Evolutionary conservation across 148 eudicot genomes (phyloP).

Genomic region (Suaeda aralocaspica): DNA sequence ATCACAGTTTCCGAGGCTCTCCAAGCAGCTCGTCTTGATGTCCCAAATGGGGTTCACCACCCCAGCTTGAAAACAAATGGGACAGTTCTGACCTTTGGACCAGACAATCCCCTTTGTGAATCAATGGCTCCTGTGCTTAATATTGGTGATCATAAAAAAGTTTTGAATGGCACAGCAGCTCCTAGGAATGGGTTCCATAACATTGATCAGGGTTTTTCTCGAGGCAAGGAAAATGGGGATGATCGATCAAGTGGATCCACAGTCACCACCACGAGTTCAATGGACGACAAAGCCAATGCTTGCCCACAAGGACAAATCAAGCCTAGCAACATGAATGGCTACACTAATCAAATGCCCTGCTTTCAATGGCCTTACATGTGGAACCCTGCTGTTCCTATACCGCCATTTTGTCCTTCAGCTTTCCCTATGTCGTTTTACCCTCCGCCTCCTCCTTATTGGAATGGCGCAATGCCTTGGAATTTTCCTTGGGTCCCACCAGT

Average conservation of each 20-base stretch:
- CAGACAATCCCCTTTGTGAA: constrained; percentile 41
- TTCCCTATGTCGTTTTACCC: constrained; percentile 64
- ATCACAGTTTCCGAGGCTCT: constrained; percentile 61
- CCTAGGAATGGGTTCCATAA: constrained; percentile 32
- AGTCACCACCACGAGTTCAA: constrained; percentile 36
- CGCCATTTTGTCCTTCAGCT: constrained; percentile 48
- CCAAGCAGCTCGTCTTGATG: constrained; percentile 41
- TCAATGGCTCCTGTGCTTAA: constrained; percentile 47
- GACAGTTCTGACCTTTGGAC: constrained; percentile 58
- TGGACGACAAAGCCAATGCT: constrained; percentile 32
- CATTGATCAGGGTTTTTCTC: constrained; percentile 21
- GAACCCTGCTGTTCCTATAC: constrained; percentile 53
- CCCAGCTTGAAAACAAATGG: constrained; percentile 42
- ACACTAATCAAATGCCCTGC: constrained; percentile 47
- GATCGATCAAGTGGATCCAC: constrained; percentile 52
- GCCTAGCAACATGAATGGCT: constrained; percentile 34
- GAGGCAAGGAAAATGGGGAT: constrained; percentile 34
- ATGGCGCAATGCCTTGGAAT: constrained; percentile 52
- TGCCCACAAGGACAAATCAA: constrained; percentile 29
- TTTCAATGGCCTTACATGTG: constrained; percentile 76
- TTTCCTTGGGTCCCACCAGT: constrained; percentile 49
- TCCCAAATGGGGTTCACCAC: constrained; percentile 39
- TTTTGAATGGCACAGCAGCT: constrained; percentile 19
- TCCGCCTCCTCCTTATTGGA: constrained; percentile 72
- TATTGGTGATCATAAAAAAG: constrained; percentile 35